phyloP scores from a whole-genome alignment of 2,329 filamentous ascomycete genomes.

The Ophiognomonia clavigignenti-juglandacearum region DNA sequence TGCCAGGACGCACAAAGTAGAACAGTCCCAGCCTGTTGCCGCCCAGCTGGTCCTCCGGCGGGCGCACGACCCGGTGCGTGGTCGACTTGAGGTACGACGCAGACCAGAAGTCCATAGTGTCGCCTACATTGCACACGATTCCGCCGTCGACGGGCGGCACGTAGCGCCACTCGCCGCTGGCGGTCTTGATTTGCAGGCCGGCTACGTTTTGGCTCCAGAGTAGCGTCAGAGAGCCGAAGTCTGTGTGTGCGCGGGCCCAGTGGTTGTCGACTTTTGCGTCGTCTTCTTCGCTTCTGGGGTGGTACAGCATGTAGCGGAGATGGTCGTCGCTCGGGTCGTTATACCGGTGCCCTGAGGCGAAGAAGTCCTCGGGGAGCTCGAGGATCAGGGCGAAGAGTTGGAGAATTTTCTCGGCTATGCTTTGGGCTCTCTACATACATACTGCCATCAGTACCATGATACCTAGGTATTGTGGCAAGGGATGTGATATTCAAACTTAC shows the following conservation, averaged over 20 bases:
- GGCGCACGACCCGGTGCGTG: slow-evolving; percentile 29
- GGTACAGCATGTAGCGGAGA: slow-evolving; percentile 52
- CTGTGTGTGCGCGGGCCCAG: slow-evolving; percentile 37
- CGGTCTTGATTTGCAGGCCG: slow-evolving; percentile 42
- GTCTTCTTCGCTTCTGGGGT: slow-evolving; percentile 35
- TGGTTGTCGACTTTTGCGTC: slow-evolving; percentile 26
- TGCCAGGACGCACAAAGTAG: slow-evolving; percentile 32
- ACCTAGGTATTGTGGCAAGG: too few relatives aligned
- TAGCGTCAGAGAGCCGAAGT: slow-evolving; percentile 47
- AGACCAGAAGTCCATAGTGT: slow-evolving; percentile 27
- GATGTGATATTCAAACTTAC: neutral
- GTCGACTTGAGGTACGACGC: slow-evolving; percentile 29
- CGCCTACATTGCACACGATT: slow-evolving; percentile 39
- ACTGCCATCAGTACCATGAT: too few relatives aligned
- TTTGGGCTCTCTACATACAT: slow-evolving; percentile 24
- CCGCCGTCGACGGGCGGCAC: slow-evolving; percentile 38
- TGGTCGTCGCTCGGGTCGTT: slow-evolving; percentile 47
- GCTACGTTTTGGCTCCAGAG: slow-evolving; percentile 51
- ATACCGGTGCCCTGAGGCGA: slow-evolving; percentile 48
- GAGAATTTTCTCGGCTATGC: slow-evolving; percentile 24
- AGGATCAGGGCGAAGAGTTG: slow-evolving; percentile 40
- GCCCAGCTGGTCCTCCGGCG: slow-evolving; percentile 29
- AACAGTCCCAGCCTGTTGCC: slow-evolving; percentile 28
- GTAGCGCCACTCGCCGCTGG: slow-evolving; percentile 36
- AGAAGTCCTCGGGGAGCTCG: slow-evolving; percentile 47